These are phyloP conservation scores for Pluteus cervinus DNA, from an alignment of 768 basidiomycete species.

Conservation along the genomic window DNA sequence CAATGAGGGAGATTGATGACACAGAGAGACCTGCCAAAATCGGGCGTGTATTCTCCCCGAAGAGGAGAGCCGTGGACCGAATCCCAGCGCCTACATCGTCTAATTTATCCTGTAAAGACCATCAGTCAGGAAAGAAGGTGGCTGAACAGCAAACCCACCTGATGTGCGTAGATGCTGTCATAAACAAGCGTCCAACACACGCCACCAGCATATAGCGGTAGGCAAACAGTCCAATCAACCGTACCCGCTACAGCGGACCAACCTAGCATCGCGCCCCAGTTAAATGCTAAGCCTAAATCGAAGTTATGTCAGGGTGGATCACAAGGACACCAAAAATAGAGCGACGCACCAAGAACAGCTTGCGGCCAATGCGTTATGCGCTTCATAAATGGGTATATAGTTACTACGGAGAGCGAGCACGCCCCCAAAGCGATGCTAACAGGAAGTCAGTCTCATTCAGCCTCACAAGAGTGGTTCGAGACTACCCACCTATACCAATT, in stretches of 20 bases:
- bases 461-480: neutral
- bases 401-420: slow-evolving; percentile 82
- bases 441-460: neutral
- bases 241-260: slow-evolving; percentile 90
- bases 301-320: neutral
- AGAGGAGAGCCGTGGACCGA: slow-evolving; percentile 90
- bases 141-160: slow-evolving; percentile 49
- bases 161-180: slow-evolving; percentile 97
- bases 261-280: slow-evolving; percentile 94
- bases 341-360: slow-evolving; percentile 74
- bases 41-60: slow-evolving; percentile 68
- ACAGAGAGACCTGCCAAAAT: slow-evolving; percentile 72
- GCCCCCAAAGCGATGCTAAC: slow-evolving; percentile 86
- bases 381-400: slow-evolving; percentile 95
- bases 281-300: slow-evolving; percentile 79
- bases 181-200: slow-evolving; percentile 94
- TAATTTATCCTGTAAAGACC: slow-evolving; percentile 64
- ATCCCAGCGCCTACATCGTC: slow-evolving; percentile 89
- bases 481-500: slow-evolving; percentile 91
- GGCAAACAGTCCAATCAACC: slow-evolving; percentile 75
- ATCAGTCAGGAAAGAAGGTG: slow-evolving; percentile 3
- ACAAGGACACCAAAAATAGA: neutral
- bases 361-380: slow-evolving; percentile 97
- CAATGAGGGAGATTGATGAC: slow-evolving; percentile 66
- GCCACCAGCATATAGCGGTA: slow-evolving; percentile 87